Conservation (phyloP, 257 asterid genomes). For the Cinchona pubescens region DNA sequence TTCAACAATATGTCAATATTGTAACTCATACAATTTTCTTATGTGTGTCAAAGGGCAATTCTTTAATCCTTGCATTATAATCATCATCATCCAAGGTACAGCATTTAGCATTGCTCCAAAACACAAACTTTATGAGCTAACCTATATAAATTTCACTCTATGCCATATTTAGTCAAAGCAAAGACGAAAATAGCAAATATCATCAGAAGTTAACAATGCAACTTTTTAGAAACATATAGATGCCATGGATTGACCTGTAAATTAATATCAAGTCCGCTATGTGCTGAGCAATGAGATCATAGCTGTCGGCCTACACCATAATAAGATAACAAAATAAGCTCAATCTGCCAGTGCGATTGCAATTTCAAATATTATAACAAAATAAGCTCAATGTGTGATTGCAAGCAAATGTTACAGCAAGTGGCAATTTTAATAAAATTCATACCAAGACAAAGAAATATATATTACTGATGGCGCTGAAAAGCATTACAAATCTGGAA, state of each 20-base stretch:
- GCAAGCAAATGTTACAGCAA: neutral
- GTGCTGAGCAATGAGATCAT: slow-evolving; percentile 66
- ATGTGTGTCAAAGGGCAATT: neutral
- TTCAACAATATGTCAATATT: neutral
- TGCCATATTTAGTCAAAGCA: neutral
- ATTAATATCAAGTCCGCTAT: slow-evolving; percentile 84
- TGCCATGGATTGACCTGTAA: slow-evolving; percentile 70
- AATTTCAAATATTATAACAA: too few relatives aligned
- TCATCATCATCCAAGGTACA: neutral
- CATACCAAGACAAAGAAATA: neutral
- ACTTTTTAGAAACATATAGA: slow-evolving; percentile 14
- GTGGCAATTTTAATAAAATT: neutral
- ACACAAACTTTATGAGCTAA: neutral
- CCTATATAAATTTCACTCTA: neutral
- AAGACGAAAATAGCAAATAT: neutral
- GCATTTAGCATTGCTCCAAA: neutral
- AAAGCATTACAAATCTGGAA: neutral
- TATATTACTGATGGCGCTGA: neutral
- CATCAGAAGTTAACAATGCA: slow-evolving; percentile 2
- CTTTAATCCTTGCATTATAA: neutral
- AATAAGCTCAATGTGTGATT: too few relatives aligned
- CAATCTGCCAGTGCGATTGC: too few relatives aligned
- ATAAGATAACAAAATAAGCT: too few relatives aligned
- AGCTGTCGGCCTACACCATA: slow-evolving; percentile 40
- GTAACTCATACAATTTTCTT: neutral